Conservation (phyloP, 371 early-diverging fungal species). For the Gilbertella persicaria region DNA sequence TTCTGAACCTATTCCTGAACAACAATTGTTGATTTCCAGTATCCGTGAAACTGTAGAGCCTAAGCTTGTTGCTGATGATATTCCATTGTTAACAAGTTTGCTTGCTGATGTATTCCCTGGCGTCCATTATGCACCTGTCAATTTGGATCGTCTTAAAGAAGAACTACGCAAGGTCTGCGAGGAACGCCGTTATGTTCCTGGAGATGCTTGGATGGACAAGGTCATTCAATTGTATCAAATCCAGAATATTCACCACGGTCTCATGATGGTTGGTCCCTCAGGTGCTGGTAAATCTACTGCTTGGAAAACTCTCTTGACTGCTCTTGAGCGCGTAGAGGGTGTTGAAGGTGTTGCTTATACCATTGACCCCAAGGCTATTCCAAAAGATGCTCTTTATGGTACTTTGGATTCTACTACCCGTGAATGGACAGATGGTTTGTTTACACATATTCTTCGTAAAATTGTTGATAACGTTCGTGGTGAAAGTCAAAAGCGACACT, state of each 20-base stretch:
- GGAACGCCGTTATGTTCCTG: conserved; percentile 74
- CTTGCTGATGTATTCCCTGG: conserved; percentile 97
- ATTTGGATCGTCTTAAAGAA: conserved; percentile 72
- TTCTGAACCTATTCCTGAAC: conserved; percentile 78
- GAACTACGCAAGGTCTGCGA: conserved; percentile 81
- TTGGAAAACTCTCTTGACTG: conserved; percentile 89
- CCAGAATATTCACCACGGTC: conserved; percentile 96
- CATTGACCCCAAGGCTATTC: conserved; percentile 98
- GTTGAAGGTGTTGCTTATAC: conserved; percentile 91
- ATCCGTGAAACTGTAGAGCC: conserved; percentile 96
- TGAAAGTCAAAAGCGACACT: conserved; percentile 90
- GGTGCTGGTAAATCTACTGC: conserved; percentile 95
- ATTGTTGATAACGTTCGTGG: conserved; percentile 98
- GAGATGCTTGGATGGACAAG: conserved; percentile 93
- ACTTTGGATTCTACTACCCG: conserved; percentile 96
- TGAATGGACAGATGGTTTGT: conserved; percentile 99
- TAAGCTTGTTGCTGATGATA: conserved; percentile 95
- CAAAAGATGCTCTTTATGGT: conserved; percentile 96
- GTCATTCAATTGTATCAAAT: conserved; percentile 96
- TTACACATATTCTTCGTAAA: conserved; percentile 95
- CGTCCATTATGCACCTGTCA: conserved; percentile 82
- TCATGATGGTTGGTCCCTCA: conserved; percentile 99
- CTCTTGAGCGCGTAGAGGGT: conserved; percentile 85
- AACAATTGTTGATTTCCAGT: conserved; percentile 91
- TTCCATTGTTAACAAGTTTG: conserved; percentile 83